A percentile compares a stretch with the other conserved stretches of the same genome.
These are phyloP conservation scores for Cyberlindnera americana DNA, from an alignment of 805 yeast genomes.

Conservation along the genomic window DNA sequence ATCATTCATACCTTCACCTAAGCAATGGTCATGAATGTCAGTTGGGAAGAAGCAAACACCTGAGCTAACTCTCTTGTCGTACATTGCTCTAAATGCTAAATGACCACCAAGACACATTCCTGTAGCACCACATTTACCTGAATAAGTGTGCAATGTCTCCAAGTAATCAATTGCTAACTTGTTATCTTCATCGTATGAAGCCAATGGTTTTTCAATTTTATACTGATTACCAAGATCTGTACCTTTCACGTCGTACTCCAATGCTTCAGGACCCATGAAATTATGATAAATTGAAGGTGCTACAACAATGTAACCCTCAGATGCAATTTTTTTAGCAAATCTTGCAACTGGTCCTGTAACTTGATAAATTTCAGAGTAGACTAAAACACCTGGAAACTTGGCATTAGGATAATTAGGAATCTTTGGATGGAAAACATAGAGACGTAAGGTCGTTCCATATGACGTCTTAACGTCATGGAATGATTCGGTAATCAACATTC, in stretches of 20 bases:
- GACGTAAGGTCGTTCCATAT: conserved; percentile 61
- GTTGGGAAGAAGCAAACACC: conserved; percentile 78
- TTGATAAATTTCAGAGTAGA: conserved; percentile 78
- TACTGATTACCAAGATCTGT: conserved; percentile 70
- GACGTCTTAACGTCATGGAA: conserved; percentile 64
- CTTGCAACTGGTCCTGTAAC: conserved; percentile 79
- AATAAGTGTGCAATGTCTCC: conserved; percentile 53
- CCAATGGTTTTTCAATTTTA: conserved; percentile 63
- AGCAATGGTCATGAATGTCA: conserved; percentile 65
- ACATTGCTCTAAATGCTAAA: conserved; percentile 67
- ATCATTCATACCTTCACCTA: conserved; percentile 62
- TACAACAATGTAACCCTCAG: conserved; percentile 76
- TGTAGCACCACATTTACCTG: conserved; percentile 73
- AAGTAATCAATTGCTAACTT: conserved; percentile 61
- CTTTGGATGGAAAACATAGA: conserved; percentile 63
- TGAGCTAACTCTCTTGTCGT: conserved; percentile 62
- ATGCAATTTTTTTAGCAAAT: conserved; percentile 74
- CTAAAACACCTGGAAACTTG: conserved; percentile 76
- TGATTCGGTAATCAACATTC: conserved; percentile 67
- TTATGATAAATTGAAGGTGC: conserved; percentile 80
- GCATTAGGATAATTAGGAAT: conserved; percentile 73
- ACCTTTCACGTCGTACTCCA: conserved; percentile 67
- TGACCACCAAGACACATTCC: conserved; percentile 91
- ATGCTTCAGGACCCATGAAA: conserved; percentile 58
- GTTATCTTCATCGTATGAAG: conserved; percentile 75